Percentiles rank a stretch among this genome's conserved stretches.
These are phyloP conservation scores for Cotoneaster glaucophyllus DNA, from an alignment of 306 rosid species.

Conservation along the genomic window DNA sequence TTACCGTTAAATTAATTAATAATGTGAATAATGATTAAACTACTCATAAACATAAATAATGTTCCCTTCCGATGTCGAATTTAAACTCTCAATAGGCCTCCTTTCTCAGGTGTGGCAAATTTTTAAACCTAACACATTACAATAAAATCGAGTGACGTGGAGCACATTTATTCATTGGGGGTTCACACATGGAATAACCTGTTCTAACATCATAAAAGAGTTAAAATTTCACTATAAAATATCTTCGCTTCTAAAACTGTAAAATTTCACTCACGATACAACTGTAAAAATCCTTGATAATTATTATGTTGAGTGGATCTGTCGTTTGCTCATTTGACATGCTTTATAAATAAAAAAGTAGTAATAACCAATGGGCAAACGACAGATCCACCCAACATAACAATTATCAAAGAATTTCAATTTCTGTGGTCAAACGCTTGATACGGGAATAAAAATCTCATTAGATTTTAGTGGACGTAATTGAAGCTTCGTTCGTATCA, in stretches of 20 bases:
- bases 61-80: background rate
- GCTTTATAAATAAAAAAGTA: background rate
- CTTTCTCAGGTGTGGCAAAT: rapidly evolving
- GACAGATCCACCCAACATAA: background rate
- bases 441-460: background rate
- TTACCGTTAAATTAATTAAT: too few species aligned
- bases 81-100: background rate
- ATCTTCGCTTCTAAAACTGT: too few species aligned
- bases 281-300: too few species aligned
- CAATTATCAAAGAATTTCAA: background rate
- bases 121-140: too few species aligned
- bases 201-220: too few species aligned
- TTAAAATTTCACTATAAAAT: background rate
- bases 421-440: background rate
- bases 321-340: too few species aligned
- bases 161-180: rapidly evolving
- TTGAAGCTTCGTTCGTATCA: background rate
- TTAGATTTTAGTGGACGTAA: background rate
- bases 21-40: too few species aligned
- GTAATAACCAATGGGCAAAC: background rate
- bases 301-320: too few species aligned
- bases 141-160: too few species aligned
- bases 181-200: too few species aligned
- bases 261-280: background rate
- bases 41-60: too few species aligned